phyloP scores from a whole-genome alignment of 352 stramenopile species.

The Halophytophthora polymorphica region DNA sequence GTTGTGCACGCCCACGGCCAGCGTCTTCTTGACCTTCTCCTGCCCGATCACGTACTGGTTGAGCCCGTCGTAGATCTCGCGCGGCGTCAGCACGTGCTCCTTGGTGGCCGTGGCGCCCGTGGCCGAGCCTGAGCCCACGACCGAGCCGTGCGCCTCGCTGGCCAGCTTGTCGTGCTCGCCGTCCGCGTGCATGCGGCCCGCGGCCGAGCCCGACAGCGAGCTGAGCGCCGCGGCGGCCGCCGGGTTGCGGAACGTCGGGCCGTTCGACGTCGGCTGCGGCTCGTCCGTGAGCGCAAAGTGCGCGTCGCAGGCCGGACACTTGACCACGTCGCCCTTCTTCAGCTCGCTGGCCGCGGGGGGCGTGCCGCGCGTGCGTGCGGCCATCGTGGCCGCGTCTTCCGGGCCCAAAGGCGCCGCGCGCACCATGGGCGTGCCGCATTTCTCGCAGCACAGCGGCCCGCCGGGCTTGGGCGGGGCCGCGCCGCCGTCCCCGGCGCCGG shows the following conservation, averaged over 20 bases:
- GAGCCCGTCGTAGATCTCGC: conserved; percentile 92
- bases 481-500: conserved; percentile 8
- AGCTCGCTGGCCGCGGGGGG: conserved; percentile 23
- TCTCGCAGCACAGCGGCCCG: conserved; percentile 56
- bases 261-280: conserved; percentile 13
- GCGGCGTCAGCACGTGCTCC: conserved; percentile 82
- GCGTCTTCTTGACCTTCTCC: conserved; percentile 94
- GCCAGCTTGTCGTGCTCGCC: conserved; percentile 74
- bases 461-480: conserved; percentile 17
- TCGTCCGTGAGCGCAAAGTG: conserved; percentile 71
- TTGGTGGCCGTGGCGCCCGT: conserved; percentile 18
- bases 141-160: conserved; percentile 42
- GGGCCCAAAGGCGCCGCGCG: conserved; percentile 37
- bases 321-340: conserved; percentile 78
- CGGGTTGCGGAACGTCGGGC: conserved; percentile 54
- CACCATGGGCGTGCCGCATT: conserved; percentile 57
- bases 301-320: conserved; percentile 64
- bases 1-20: conserved; percentile 96
- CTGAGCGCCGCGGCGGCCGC: conserved; percentile 61
- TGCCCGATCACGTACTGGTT: conserved; percentile 98
- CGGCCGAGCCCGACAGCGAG: conserved; percentile 33
- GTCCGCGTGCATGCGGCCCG: conserved; percentile 58
- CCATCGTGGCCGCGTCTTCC: conserved; percentile 5
- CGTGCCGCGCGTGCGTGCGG: conserved; percentile 11
- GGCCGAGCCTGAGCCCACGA: conserved; percentile 10